Evolutionary conservation across 306 rosid genomes (phyloP).

Genomic region (Dryas drummondii): DNA sequence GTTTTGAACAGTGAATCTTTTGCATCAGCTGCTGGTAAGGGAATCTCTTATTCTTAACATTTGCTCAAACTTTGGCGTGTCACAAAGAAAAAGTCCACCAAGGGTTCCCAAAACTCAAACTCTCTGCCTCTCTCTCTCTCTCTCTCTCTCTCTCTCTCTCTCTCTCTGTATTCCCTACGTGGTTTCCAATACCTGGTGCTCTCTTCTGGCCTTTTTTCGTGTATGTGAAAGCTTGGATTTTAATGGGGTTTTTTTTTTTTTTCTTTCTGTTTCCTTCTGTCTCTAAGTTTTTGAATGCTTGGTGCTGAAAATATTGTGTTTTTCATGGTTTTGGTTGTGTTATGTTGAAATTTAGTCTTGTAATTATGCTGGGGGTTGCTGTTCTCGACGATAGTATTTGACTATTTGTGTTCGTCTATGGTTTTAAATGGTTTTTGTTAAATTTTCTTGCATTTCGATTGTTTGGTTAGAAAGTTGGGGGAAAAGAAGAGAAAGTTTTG

Average conservation of each 20-base stretch:
- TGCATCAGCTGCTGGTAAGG: slow-evolving; percentile 19
- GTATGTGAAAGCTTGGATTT: slow-evolving; percentile 27
- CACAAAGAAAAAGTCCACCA: background rate
- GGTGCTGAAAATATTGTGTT: background rate
- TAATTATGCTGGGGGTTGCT: slow-evolving; percentile 5
- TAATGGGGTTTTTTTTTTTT: slow-evolving; percentile 6
- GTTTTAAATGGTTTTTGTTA: background rate
- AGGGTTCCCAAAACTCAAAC: slow-evolving; percentile 22
- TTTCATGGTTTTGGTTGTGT: background rate
- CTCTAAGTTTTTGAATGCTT: slow-evolving; percentile 1
- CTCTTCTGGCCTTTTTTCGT: slow-evolving; percentile 1
- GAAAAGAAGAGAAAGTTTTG: background rate
- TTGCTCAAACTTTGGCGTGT: slow-evolving; percentile 9
- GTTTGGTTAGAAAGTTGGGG: slow-evolving; percentile 17
- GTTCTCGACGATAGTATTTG: slow-evolving; percentile 21
- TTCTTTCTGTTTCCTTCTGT: background rate
- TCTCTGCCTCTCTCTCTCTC: slow-evolving; percentile 7
- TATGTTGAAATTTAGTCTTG: background rate
- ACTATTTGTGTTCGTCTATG: slow-evolving; percentile 6
- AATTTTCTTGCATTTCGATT: slow-evolving; percentile 19
- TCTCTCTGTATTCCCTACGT: background rate
- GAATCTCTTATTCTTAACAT: slow-evolving; percentile 13
- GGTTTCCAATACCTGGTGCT: slow-evolving; percentile 14
- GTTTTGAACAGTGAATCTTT: slow-evolving; percentile 50
- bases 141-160: background rate